Evolutionary conservation across 345 rosid species (phyloP), one percentile per base, ranked within the genome.

Genomic region (Conringia planisiliqua): DNA sequence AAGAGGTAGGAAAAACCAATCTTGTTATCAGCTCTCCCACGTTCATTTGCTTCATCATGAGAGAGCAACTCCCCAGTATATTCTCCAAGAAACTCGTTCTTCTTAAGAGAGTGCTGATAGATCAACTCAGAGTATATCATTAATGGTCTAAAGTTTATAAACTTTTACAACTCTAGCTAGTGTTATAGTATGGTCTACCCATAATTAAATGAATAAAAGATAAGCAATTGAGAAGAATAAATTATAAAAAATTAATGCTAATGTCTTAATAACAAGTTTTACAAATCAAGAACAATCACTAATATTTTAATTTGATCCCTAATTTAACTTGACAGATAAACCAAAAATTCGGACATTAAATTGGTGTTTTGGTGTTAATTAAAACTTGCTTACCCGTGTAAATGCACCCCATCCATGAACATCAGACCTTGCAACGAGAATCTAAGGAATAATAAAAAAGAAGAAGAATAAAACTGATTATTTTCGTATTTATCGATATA

Each of bases 351-450:
- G 10, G 10, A 35, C 38, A 35, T 35, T 35, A 35, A 33, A 26
- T 26, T 8, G 13, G 55, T 50, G 55, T 20, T 48, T 47, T 47
- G 52, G 55, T 48, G 27, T 48, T 18, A 48, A 51, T 22, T 24
- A 51, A 51, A 51, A 24, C 8, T 58, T 40, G 11, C 74, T 33
- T 85, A 91, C 98, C 93, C 82, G 80, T 22, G 92, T 75, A 73
- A 91, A 94, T 66, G 97, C 98, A 74, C 98, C 97, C 98, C 98
- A 94, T 62, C 98, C 98, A 18, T 95, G 90, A 78, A 87, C 83
- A 59, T 85, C 89, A 69, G 98, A 94, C 59, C 79, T 86, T 61
- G 84, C 91, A 82, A 91, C 22, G 70, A 91, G 85, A 74, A 91
- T 88, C 97, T 94, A 86, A n/a, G 62, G 64, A 65, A 65, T 18